A percentile compares a stretch with the other conserved stretches of the same genome.
Evolutionary conservation across 352 stramenopile species (phyloP).

Genomic region (Globisporangium mamillatum): DNA sequence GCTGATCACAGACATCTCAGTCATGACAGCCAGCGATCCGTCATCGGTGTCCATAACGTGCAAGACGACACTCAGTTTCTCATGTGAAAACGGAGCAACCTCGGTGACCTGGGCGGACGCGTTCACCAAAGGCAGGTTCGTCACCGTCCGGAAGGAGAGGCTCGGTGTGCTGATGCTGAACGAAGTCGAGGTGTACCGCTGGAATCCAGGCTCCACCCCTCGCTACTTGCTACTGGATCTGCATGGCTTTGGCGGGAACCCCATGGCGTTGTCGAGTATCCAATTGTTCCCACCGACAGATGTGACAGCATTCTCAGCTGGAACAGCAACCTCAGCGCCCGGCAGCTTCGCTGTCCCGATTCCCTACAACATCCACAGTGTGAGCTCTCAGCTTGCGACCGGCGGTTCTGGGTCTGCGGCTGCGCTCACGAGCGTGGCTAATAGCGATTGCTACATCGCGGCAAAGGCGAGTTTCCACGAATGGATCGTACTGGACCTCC

Average conservation of each 20-base stretch:
- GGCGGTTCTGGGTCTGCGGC: slow-evolving; percentile 38
- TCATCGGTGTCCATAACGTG: slow-evolving; percentile 15
- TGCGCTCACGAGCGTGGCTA: slow-evolving; percentile 24
- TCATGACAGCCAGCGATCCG: slow-evolving; percentile 19
- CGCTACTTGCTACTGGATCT: slow-evolving; percentile 53
- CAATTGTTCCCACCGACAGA: slow-evolving; percentile 48
- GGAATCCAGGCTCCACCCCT: slow-evolving; percentile 49
- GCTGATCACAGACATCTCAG: slow-evolving; percentile 27
- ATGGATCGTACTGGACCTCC: slow-evolving; percentile 65
- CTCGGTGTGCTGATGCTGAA: slow-evolving; percentile 55
- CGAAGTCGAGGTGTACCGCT: slow-evolving; percentile 58
- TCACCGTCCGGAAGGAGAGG: slow-evolving; percentile 42
- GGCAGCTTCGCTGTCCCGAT: slow-evolving; percentile 30
- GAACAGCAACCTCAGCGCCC: slow-evolving; percentile 10
- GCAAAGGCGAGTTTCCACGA: slow-evolving; percentile 44
- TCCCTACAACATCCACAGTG: slow-evolving; percentile 58
- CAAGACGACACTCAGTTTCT: slow-evolving; percentile 43
- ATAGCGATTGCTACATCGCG: slow-evolving; percentile 43
- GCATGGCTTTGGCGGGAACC: slow-evolving; percentile 30
- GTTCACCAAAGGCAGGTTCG: slow-evolving; percentile 45
- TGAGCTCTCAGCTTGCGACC: slow-evolving; percentile 45
- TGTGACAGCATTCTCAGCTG: slow-evolving; percentile 3
- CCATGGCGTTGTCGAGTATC: slow-evolving; percentile 41
- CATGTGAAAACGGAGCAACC: slow-evolving; percentile 34
- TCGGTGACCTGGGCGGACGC: slow-evolving; percentile 36